Evolutionary conservation across 768 basidiomycete genomes (phyloP).

Genomic region (Fibroporia radiculosa): DNA sequence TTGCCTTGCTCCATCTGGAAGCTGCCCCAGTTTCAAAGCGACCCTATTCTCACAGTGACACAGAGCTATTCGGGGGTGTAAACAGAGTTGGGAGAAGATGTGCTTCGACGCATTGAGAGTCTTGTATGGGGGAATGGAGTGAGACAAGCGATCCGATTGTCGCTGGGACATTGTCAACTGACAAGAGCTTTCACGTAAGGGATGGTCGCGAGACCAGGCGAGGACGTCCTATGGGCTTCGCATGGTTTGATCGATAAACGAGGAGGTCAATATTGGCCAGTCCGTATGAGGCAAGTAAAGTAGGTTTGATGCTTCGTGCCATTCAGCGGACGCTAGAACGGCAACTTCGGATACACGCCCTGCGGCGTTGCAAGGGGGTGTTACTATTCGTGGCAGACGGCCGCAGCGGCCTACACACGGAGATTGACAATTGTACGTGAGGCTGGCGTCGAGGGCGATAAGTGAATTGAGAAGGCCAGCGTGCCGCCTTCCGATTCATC

Average conservation of each 20-base stretch:
- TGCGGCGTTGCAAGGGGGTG: neutral
- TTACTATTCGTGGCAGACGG: neutral
- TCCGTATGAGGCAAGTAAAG: conserved; percentile 5
- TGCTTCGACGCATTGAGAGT: neutral
- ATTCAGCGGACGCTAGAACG: neutral
- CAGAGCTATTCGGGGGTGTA: neutral
- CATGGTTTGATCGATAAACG: conserved; percentile 1
- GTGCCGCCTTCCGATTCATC: conserved; percentile 3
- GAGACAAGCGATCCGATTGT: conserved; percentile 2
- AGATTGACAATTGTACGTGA: conserved; percentile 1
- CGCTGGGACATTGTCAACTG: conserved; percentile 1
- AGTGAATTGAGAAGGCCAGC: neutral
- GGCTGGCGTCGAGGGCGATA: neutral
- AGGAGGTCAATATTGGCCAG: no score
- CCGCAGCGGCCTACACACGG: neutral
- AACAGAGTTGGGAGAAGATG: neutral
- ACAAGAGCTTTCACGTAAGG: neutral
- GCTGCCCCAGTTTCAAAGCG: neutral
- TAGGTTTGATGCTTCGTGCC: conserved; percentile 1
- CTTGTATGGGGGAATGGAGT: neutral
- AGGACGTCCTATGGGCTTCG: neutral
- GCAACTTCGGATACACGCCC: neutral
- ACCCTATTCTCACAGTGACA: neutral
- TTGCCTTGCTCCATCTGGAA: neutral
- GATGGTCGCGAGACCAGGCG: neutral